Evolutionary conservation across 352 stramenopile genomes (phyloP), one percentile per base, ranked within the genome.

Genomic region (Blastocystis sp.): DNA sequence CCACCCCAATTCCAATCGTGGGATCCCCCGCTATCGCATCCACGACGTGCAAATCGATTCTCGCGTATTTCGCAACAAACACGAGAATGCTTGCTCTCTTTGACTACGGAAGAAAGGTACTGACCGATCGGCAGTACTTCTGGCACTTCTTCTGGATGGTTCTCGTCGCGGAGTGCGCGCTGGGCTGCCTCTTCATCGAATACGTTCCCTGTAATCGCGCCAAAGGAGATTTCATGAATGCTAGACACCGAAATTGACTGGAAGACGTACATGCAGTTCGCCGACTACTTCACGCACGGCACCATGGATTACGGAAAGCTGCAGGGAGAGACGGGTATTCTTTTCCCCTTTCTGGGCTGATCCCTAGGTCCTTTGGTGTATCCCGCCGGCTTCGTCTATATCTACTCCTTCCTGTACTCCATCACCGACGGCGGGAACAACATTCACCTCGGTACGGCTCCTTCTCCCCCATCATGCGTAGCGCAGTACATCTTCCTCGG

Each of bases 221-320:
- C 28, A 38, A 38, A 2, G 19, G 21, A 7, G 28, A 19, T 48
- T 19, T 59, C 11, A 69, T 45, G 40, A 28, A 2, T 9, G 19
- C 2, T 84, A 84, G 74, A 99, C 91, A 99, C 97, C 59, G 96
- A 99, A 91, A 99, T 99, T 89, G 97, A 99, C 91, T 99, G 96
- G 95, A 92, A 94, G 88, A 96, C 97, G 19, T 99, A 99, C 92
- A 99, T 99, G 96, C 92, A 98, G 92, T 94, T 99, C 91, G 96
- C 98, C 40, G 92, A 93, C 82, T 89, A 92, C 43, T 96, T 97
- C 89, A 92, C 97, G 60, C 91, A 92, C 61, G 96, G 96, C 82
- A 95, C 98, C 90, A 92, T 93, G 43, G 93, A 99, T 91, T 99
- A 99, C 91, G 71, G 93, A 45, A 93, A 98, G 69, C 96, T 99